Base-by-base conservation (phyloP, 768 basidiomycete species). In the Kwoniella europaea region DNA sequence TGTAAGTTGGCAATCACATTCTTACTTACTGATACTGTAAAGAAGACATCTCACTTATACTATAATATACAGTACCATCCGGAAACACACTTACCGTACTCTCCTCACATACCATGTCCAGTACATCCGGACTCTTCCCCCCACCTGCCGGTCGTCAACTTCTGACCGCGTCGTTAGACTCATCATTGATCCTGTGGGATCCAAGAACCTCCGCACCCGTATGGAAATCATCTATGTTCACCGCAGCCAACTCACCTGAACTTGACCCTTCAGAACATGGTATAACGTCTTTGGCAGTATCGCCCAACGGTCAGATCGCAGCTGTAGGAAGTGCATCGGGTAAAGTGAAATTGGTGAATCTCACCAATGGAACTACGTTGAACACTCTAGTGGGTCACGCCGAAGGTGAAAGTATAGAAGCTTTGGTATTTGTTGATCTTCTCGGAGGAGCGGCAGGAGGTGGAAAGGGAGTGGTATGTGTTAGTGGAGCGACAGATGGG, bases 81-180 rank as follows among this genome's bases (percentile, higher is more conserved):
- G 97, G 97, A 54, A 91, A 89, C 74, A 95, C 91, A 63, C 95
- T 99, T 91, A 92, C 94, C 79, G 95, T 98, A 9, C 93, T 98
- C 76, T 91, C 92, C 1, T 93, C 93, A 0, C 97, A 99, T 84
- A 89, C 89, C 0, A 89, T 91, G 5, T 84, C 94, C 5, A 90
- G 94, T 4, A 90, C 92, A 58, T 91, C 91, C 70, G 95, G 96
- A 57, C 88, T 90, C 74, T 98, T 96, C 84, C 94, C 93, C 0
- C 67, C 74, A 27, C 93, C 95, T 12, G 92, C 94, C 82, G 94
- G 94, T 72, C 95, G 95, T 86, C 88, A 90, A 69, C 91, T 99
- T 71, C 84, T 98, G 27, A 93, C 95, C 10, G 92, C 92, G 7
- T 92, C 92, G 73, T 89, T 88, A 24, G 91, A 92, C 70, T 92